Evolutionary conservation across 192 early-diverging fungal genomes (phyloP), one percentile per base, ranked within the genome.

Genomic region (Lunasporangiospora selenospora): DNA sequence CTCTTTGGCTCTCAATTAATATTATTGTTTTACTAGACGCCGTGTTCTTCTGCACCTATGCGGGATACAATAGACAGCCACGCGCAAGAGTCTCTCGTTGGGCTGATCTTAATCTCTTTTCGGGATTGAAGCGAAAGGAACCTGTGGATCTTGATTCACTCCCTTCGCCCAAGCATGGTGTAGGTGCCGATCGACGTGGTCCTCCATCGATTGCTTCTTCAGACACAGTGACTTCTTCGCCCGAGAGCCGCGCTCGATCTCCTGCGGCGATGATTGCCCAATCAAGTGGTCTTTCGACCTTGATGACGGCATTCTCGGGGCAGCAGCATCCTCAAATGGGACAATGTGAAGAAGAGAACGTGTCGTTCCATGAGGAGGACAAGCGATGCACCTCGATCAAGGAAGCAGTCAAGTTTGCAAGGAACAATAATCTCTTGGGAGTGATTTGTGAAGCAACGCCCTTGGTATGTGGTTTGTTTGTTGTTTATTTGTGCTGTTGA

Each of bases 41-140:
- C 24, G 98, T 99, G 19, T 99, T 99, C 69, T 95, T 98, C 77
- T 85, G 90, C 53, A 94, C 93, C 5, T 85, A 86, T 36, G 91
- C 90, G 37, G 93, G 95, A 27, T 89, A 84, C 67, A 85, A 79
- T 38, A 75, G n/a, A n/a, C n/a, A 76, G 54, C 49, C 61, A 11
- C 42, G 53, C 4, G 5, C 24, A 3, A 12, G 21, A 13, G 1
- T 30, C 12, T 10, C 39, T 12, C 53, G 27, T 12, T 15, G 52
- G 3, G 38, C 31, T 27, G 52, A 62, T 6, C 42, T 47, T 6
- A 38, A 45, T 1, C 9, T 36, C 5, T 13, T 32, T 19, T 12
- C 24, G 1, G 53, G 61, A 31, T 23, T 57, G 34, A 73, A 73
- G 43, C 69, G 69, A 21, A 73, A 73, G 39, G 69, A 63, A 31